Evolutionary conservation across 495 filamentous ascomycete species (phyloP).

Genomic region (Evernia prunastri): DNA sequence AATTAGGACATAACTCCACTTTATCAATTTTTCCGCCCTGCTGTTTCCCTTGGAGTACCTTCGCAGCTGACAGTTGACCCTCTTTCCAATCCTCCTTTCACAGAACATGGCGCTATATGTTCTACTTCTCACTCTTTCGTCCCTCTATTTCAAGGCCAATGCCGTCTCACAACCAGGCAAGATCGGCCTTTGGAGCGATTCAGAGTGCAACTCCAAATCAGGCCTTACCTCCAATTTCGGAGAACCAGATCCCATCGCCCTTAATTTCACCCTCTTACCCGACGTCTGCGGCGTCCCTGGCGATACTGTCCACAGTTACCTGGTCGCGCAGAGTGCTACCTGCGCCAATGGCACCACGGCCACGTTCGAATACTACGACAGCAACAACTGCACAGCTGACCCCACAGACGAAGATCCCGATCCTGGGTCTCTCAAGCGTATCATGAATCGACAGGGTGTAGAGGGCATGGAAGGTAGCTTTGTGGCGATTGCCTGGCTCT

Average conservation of each 20-base stretch:
- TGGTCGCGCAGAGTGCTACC: conserved; percentile 1
- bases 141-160: neutral
- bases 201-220: conserved; percentile 10
- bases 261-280: conserved; percentile 5
- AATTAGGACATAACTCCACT: too few species aligned
- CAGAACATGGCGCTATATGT: neutral
- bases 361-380: neutral
- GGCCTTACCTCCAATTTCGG: conserved; percentile 8
- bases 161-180: neutral
- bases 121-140: neutral
- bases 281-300: conserved; percentile 11
- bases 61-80: neutral
- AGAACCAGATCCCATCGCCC: conserved; percentile 10
- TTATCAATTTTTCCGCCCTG: neutral
- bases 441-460: neutral
- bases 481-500: conserved; percentile 11
- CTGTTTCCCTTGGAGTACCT: too few species aligned
- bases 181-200: conserved; percentile 6
- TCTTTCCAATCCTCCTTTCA: neutral
- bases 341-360: conserved; percentile 13
- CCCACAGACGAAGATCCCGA: conserved; percentile 13
- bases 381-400: conserved; percentile 10
- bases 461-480: neutral
- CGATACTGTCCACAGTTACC: conserved; percentile 11
- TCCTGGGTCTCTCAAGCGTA: neutral